phyloP scores from a whole-genome alignment of 2,329 filamentous ascomycete species.

The Dactylella cylindrospora region DNA sequence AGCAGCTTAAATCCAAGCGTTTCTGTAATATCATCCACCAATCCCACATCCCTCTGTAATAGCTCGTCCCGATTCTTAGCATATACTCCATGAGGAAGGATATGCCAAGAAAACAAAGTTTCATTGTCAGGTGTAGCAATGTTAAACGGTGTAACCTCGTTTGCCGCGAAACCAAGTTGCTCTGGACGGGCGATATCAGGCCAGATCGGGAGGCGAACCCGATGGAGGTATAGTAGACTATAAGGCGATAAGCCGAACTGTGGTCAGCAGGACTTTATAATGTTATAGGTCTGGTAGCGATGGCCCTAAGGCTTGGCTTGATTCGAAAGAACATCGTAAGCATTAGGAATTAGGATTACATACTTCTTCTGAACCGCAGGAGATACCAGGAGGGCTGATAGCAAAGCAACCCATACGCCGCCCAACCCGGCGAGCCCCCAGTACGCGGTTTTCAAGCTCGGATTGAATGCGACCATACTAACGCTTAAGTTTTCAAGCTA shows the following conservation, averaged over 20 bases:
- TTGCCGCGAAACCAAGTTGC: slow-evolving; percentile 84
- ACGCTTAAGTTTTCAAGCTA: no score
- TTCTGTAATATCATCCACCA: slow-evolving; percentile 59
- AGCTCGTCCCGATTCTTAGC: slow-evolving; percentile 68
- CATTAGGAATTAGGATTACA: slow-evolving; percentile 50
- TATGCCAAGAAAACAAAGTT: slow-evolving; percentile 83
- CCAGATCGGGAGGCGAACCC: slow-evolving; percentile 71
- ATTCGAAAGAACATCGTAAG: no score
- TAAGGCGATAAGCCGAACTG: no score
- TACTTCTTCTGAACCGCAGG: slow-evolving; percentile 79
- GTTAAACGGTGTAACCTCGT: slow-evolving; percentile 85
- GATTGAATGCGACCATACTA: slow-evolving; percentile 44
- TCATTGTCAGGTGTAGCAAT: slow-evolving; percentile 74
- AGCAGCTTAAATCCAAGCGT: slow-evolving; percentile 65
- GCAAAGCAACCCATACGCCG: slow-evolving; percentile 65
- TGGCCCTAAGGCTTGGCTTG: no score
- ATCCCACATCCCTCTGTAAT: slow-evolving; percentile 57
- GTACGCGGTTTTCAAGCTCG: slow-evolving; percentile 53
- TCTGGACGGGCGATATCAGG: slow-evolving; percentile 74
- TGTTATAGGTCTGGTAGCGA: no score
- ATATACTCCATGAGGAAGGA: slow-evolving; percentile 78
- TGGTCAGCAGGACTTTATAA: no score
- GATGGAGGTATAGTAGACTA: slow-evolving; percentile 82
- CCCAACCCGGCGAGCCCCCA: slow-evolving; percentile 63
- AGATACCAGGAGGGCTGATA: slow-evolving; percentile 67